These are phyloP conservation scores for Candida jianshihensis DNA, from an alignment of 805 yeast genomes.

Conservation along the genomic window DNA sequence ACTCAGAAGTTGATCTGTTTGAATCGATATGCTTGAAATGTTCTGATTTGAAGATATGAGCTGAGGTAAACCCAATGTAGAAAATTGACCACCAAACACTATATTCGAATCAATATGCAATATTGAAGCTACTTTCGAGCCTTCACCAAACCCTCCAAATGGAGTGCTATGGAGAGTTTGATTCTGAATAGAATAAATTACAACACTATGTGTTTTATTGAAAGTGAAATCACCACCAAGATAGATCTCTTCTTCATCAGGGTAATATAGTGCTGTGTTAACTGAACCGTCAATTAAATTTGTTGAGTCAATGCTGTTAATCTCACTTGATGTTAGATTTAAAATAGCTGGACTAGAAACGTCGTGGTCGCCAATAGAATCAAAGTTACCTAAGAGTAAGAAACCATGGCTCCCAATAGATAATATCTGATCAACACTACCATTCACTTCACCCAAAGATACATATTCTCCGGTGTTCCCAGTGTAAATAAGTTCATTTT, in stretches of 20 bases:
- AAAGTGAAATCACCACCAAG: conserved; percentile 74
- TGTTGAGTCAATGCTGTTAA: conserved; percentile 21
- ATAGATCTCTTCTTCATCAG: conserved; percentile 43
- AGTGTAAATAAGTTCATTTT: conserved; percentile 14
- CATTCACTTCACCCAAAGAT: conserved; percentile 15
- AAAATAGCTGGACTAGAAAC: conserved; percentile 26
- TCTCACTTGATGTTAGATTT: conserved; percentile 24
- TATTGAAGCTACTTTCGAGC: conserved; percentile 58
- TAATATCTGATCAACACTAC: conserved; percentile 16
- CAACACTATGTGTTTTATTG: conserved; percentile 48
- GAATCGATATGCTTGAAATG: conserved; percentile 33
- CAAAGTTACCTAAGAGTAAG: conserved; percentile 24
- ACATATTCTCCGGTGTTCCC: conserved; percentile 8
- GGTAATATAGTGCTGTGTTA: conserved; percentile 40
- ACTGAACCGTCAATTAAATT: conserved; percentile 30
- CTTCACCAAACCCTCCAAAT: conserved; percentile 69
- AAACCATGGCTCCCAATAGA: conserved; percentile 27
- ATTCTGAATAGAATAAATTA: conserved; percentile 49
- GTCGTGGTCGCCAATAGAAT: conserved; percentile 14
- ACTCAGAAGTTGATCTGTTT: conserved; percentile 57
- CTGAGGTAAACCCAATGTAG: conserved; percentile 31
- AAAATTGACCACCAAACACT: conserved; percentile 75
- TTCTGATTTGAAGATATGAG: conserved; percentile 24
- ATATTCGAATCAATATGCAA: conserved; percentile 44
- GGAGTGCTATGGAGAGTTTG: conserved; percentile 41